These are phyloP conservation scores for Camelina sativa DNA, from an alignment of 345 rosid species.

Conservation along the genomic window DNA sequence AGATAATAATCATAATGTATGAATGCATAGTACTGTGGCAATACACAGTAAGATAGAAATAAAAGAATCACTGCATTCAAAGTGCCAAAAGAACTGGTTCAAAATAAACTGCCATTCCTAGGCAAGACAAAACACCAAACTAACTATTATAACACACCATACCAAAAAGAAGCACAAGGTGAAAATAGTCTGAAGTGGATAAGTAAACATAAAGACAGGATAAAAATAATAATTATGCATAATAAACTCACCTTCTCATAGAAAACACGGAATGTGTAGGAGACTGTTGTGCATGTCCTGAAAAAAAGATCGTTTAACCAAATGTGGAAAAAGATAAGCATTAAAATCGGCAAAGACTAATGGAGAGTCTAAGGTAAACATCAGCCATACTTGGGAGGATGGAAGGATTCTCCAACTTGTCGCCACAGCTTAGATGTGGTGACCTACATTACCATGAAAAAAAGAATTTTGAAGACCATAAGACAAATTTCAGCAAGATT, in stretches of 20 bases:
- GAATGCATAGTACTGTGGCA: no score
- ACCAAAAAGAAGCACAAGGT: conserved; percentile 29
- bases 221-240: conserved; percentile 16
- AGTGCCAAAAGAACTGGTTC: conserved; percentile 16
- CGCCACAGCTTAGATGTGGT: conserved; percentile 81
- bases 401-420: conserved; percentile 90
- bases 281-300: conserved; percentile 95
- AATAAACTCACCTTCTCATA: conserved; percentile 75
- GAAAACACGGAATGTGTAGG: conserved; percentile 92
- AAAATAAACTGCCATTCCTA: conserved; percentile 4
- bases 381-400: conserved; percentile 83
- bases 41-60: background rate
- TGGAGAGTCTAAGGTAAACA: conserved; percentile 18
- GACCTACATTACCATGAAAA: conserved; percentile 59
- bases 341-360: conserved; percentile 20
- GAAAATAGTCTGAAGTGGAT: conserved; percentile 2
- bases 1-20: background rate
- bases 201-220: conserved; percentile 15
- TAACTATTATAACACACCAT: conserved; percentile 14
- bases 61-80: conserved; percentile 5
- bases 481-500: conserved; percentile 28
- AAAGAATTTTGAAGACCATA: conserved; percentile 23
- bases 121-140: conserved; percentile 18
- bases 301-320: conserved; percentile 20
- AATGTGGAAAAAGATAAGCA: conserved; percentile 22